Base-by-base conservation (phyloP, 176 grass and related monocot genomes). In the Oryza meyeriana region DNA sequence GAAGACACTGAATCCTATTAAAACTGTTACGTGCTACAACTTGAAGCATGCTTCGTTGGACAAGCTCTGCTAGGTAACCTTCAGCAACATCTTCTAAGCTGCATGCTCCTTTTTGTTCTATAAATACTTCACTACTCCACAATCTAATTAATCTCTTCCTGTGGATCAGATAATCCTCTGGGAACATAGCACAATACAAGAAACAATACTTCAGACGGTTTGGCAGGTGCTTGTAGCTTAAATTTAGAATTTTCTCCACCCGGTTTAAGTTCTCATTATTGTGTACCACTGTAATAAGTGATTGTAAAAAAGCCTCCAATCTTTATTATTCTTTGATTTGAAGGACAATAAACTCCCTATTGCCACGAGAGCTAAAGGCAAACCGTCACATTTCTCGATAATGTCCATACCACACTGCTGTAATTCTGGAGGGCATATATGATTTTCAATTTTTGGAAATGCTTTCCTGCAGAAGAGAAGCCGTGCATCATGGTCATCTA, bases 61-160 rank as follows among this genome's bases (percentile, higher is more conserved):
- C 22, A 0, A 92, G 87, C 35, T 88, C 74, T 20, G 2, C 1
- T 0, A 95, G 30, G 39, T 92, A 92, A 48, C 44, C 39, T 76
- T 88, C 85, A 14, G 85, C 93, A 39, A 89, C 25, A 4, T 95
- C 87, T 71, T 95, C 93, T 78, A 88, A 52, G 9, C 67, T 92
- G 52, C 81, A 63, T 10, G 4, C 2, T 59, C 82, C 87, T n/a
- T 8, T 88, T 41, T 83, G 29, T 81, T 86, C 78, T 4, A 86
- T 40, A 81, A 95, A 95, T 1, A 66, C 87, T 79, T 94, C 92
- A 3, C 80, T 74, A 0, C 91, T 61, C 92, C 87, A 94, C 12
- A 94, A 34, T 64, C 61, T 87, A 3, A 83, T 68, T 4, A 94
- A 36, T 58, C 12, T 78, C 10, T 79, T 87, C 45, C 84, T 85